Evolutionary conservation across 441 rosid species (phyloP), one percentile per base, ranked within the genome.

Genomic region (Gossypium davidsonii): DNA sequence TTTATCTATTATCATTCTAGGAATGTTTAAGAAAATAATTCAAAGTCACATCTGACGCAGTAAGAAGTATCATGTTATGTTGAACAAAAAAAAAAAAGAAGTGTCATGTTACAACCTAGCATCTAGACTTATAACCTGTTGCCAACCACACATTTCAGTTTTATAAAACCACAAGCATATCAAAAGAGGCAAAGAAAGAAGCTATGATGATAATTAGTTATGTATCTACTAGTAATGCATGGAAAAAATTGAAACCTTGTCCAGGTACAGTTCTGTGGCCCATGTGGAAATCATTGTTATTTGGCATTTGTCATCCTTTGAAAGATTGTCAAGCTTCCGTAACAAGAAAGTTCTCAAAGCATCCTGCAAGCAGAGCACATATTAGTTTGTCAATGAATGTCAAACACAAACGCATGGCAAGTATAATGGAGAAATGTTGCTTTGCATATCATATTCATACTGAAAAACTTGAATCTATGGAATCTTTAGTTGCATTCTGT

Each of bases 201-300:
- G 48, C 21, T 7, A 48, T 31, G 25, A 39, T 49, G 10, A 25
- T 31, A 67, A 44, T 49, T 71, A 21, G 4, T n/a, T 62, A 70
- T 44, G 18, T 61, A 74, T 71, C 46, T 58, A 75, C 34, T 28
- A 77, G 34, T 70, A 17, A 67, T 46, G 76, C 67, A 74, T 17
- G 52, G 59, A 63, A 75, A 82, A 83, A 78, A 82, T 69, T 49
- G 78, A 83, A 73, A 96, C 99, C 98, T 96, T 93, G 87, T 96
- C 99, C 84, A 96, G 80, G 89, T 96, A 96, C 62, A 96, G 83
- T 84, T 96, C 99, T 46, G 98, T 92, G 75, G 96, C 89, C 99
- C 99, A 96, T 2, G 99, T 94, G 71, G 99, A 96, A 79, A 96
- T 94, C 99, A 94, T 93, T 23, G 98, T 93, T 81, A 96, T 87